Evolutionary conservation across 2,329 filamentous ascomycete genomes (phyloP).

Genomic region (Pyrenophora teres): DNA sequence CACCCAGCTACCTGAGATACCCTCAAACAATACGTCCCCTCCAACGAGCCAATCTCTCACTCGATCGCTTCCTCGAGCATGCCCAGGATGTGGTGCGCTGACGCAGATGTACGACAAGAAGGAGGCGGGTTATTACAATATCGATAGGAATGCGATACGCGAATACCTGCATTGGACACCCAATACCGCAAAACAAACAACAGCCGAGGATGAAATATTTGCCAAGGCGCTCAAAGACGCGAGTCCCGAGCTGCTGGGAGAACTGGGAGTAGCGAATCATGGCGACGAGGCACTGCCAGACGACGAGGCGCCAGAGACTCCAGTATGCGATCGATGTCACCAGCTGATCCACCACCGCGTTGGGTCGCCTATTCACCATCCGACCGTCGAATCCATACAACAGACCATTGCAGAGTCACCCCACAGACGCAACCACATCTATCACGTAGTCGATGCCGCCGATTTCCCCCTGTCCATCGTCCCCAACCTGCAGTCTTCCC

Average conservation of each 20-base stretch:
- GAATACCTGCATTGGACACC: constrained; percentile 41
- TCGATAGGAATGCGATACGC: constrained; percentile 55
- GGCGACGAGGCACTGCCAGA: constrained; percentile 18
- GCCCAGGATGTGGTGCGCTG: constrained; percentile 67
- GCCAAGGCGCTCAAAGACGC: constrained; percentile 41
- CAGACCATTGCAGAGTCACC: constrained; percentile 88
- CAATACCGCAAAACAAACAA: constrained; percentile 21
- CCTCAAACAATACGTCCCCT: background rate
- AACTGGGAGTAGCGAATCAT: constrained; percentile 37
- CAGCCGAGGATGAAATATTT: constrained; percentile 45
- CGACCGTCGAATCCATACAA: constrained; percentile 77
- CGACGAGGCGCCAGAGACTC: constrained; percentile 44
- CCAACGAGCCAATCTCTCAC: constrained; percentile 4
- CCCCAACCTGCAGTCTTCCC: constrained; percentile 71
- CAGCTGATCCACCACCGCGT: constrained; percentile 75
- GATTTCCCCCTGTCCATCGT: constrained; percentile 96
- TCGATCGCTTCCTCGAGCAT: constrained; percentile 55
- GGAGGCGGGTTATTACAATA: constrained; percentile 63
- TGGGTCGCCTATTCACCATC: constrained; percentile 76
- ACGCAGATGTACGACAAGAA: constrained; percentile 60
- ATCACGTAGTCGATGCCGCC: constrained; percentile 91
- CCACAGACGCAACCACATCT: constrained; percentile 89
- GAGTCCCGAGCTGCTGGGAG: constrained; percentile 33
- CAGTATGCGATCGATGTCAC: constrained; percentile 88
- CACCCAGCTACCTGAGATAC: constrained; percentile 7